Conservation (phyloP, 352 stramenopile genomes). For the Phytopythium aichiense region DNA sequence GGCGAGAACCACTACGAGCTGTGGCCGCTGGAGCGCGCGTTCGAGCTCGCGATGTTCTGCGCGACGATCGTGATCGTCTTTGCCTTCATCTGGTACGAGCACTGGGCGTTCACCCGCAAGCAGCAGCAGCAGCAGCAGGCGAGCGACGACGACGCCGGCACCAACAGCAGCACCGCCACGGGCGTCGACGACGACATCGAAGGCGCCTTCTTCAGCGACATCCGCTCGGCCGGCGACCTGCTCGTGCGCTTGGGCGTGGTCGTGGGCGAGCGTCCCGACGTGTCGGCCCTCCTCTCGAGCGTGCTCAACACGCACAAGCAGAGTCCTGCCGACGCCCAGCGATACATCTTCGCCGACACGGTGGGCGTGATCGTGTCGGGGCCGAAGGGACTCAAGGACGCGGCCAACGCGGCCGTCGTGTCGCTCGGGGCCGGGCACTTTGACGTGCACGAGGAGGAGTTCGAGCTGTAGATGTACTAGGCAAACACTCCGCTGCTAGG, state of each 20-base stretch:
- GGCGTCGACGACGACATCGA: constrained; percentile 6
- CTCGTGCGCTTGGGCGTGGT: constrained; percentile 26
- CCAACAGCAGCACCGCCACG: constrained; percentile 3
- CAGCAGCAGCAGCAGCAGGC: constrained; percentile 4
- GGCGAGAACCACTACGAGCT: constrained; percentile 37
- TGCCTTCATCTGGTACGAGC: constrained; percentile 49
- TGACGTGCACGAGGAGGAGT: constrained; percentile 52
- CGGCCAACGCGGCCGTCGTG: constrained; percentile 29
- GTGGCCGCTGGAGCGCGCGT: constrained; percentile 49
- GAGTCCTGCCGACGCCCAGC: constrained; percentile 3
- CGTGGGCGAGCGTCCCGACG: constrained; percentile 26
- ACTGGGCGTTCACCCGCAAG: constrained; percentile 14
- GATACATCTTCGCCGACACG: constrained; percentile 14
- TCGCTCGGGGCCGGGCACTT: constrained; percentile 31
- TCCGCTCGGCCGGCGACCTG: constrained; percentile 40
- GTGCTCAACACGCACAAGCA: constrained; percentile 21
- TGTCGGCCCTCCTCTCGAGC: constrained; percentile 28
- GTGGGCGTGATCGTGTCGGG: constrained; percentile 40
- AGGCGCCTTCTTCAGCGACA: constrained; percentile 20
- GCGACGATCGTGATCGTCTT: constrained; percentile 42
- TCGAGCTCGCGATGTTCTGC: constrained; percentile 43
- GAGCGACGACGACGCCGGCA: constrained; percentile 9
- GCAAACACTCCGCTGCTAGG: too few species aligned
- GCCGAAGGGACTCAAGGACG: constrained; percentile 29
- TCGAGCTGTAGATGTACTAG: constrained; percentile 29